A percentile compares a stretch with the other conserved stretches of the same genome.
These are phyloP conservation scores for Pistacia integerrima DNA, from an alignment of 345 rosid genomes.

Conservation along the genomic window DNA sequence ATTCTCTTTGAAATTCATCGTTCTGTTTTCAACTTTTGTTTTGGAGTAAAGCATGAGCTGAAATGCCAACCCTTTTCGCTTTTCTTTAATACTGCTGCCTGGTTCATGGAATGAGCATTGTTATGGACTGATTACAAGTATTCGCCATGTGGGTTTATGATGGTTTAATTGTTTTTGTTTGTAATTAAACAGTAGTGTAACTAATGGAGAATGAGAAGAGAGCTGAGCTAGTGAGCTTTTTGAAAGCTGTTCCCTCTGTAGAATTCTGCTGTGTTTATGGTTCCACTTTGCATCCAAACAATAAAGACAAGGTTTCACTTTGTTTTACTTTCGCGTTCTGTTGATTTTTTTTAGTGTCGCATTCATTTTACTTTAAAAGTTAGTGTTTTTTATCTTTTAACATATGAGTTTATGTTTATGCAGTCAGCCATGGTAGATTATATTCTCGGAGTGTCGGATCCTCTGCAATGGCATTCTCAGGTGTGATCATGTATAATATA, in stretches of 20 bases:
- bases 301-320: conserved; percentile 59
- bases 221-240: conserved; percentile 54
- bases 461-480: conserved; percentile 80
- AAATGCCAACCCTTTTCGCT: neutral
- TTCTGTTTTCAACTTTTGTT: neutral
- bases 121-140: neutral
- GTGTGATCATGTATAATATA: conserved; percentile 30
- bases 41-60: too few relatives aligned
- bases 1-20: neutral
- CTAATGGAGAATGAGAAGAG: conserved; percentile 45
- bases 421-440: conserved; percentile 85
- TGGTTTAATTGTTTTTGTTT: neutral
- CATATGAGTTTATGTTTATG: conserved; percentile 13
- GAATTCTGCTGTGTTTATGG: conserved; percentile 92
- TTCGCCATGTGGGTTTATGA: neutral
- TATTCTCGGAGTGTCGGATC: conserved; percentile 84
- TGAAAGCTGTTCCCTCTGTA: conserved; percentile 62
- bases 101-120: neutral
- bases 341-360: neutral
- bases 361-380: neutral
- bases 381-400: neutral
- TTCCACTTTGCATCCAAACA: conserved; percentile 76
- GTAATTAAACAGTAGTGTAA: neutral
- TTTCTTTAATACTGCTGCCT: neutral
- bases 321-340: neutral